Percentiles rank a stretch among this genome's conserved stretches.
phyloP scores from a whole-genome alignment of 2,329 filamentous ascomycete genomes.

The Fusarium proliferatum region DNA sequence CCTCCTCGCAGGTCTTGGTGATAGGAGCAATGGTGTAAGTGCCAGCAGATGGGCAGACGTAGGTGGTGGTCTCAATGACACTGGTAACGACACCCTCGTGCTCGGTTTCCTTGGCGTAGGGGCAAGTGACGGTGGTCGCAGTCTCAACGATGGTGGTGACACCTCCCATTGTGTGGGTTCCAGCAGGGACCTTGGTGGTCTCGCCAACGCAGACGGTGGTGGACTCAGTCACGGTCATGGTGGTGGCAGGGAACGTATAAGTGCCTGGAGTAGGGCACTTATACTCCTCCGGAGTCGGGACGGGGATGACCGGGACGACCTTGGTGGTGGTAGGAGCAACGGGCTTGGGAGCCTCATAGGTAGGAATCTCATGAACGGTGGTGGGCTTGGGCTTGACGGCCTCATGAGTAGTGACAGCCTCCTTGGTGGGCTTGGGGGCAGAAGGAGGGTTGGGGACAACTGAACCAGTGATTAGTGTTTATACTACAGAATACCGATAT shows the following conservation, averaged over 20 bases:
- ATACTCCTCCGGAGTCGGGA: constrained; percentile 65
- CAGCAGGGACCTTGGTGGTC: constrained; percentile 69
- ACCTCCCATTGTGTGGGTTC: constrained; percentile 77
- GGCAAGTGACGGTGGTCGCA: constrained; percentile 75
- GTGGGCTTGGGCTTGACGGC: constrained; percentile 24
- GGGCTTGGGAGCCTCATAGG: constrained; percentile 26
- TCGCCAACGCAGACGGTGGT: constrained; percentile 75
- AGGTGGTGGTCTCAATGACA: constrained; percentile 75
- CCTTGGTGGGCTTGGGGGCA: constrained; percentile 34
- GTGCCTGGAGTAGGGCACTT: constrained; percentile 73
- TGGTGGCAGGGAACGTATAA: constrained; percentile 81
- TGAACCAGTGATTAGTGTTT: constrained; percentile 40
- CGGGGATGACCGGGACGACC: constrained; percentile 57
- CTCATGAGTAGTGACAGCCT: constrained; percentile 27
- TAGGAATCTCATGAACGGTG: constrained; percentile 20
- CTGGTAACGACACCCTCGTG: constrained; percentile 69
- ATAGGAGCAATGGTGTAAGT: constrained; percentile 80
- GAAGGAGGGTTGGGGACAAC: constrained; percentile 55
- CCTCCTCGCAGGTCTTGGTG: constrained; percentile 68
- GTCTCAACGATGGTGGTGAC: constrained; percentile 76
- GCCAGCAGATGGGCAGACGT: constrained; percentile 77
- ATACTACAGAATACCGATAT: neutral
- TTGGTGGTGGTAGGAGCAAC: constrained; percentile 48
- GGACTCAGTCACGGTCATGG: constrained; percentile 72
- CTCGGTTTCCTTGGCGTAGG: constrained; percentile 73